Conservation (phyloP, 257 asterid species). For the Solanum clarkiae region DNA sequence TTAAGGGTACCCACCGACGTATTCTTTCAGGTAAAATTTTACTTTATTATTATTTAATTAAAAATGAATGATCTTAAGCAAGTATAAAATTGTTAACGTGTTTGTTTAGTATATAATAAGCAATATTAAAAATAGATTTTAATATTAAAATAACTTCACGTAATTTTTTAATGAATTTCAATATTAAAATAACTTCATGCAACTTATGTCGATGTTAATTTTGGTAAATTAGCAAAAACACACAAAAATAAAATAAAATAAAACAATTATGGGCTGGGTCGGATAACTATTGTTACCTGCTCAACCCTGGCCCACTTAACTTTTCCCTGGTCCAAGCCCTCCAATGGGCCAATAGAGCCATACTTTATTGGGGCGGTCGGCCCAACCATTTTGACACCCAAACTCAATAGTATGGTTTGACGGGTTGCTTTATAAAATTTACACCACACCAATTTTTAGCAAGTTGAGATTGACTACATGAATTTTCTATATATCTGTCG, state of each 20-base stretch:
- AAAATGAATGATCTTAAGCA: not conserved
- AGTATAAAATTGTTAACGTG: too few species aligned
- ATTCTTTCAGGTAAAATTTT: slow-evolving; percentile 47
- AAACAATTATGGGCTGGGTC: not conserved
- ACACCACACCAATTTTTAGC: not conserved
- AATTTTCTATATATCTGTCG: not conserved
- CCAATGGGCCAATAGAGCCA: not conserved
- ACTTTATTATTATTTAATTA: not conserved
- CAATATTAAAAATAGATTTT: too few species aligned
- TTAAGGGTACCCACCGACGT: slow-evolving; percentile 65
- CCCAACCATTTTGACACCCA: not conserved
- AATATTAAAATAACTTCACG: not conserved
- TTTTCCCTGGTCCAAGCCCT: not conserved
- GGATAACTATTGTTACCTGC: too few species aligned
- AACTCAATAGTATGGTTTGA: not conserved
- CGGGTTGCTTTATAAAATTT: fast-evolving
- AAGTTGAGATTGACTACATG: not conserved
- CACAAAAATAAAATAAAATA: too few species aligned
- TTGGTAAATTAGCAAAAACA: not conserved
- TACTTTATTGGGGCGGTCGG: not conserved
- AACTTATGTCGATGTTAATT: not conserved
- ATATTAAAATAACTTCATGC: not conserved
- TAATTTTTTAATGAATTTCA: too few species aligned
- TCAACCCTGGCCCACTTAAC: not conserved
- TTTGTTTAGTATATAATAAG: not conserved